These are phyloP conservation scores for Dichomitus squalens DNA, from an alignment of 1,284 basidiomycete genomes.

Conservation along the genomic window DNA sequence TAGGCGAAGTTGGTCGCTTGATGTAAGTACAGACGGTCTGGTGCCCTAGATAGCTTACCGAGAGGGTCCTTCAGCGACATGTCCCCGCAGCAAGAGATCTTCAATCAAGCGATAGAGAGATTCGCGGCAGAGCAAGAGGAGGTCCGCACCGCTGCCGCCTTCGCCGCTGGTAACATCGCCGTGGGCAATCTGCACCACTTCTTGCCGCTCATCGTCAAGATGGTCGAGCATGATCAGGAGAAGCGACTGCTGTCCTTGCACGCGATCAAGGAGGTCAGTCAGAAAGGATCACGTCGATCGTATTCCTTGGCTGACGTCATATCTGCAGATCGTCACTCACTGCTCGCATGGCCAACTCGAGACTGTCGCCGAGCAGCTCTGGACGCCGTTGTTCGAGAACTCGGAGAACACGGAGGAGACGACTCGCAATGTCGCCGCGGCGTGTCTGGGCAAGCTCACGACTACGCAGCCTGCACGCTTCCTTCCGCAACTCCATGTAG, in stretches of 20 bases:
- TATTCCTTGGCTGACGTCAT: neutral
- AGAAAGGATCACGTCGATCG: neutral
- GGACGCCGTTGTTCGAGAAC: slow-evolving; percentile 89
- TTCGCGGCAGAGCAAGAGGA: slow-evolving; percentile 83
- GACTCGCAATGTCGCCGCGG: slow-evolving; percentile 92
- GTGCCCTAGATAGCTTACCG: neutral
- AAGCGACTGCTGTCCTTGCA: slow-evolving; percentile 86
- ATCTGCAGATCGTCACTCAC: slow-evolving; percentile 84
- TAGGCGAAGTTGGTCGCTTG: slow-evolving; percentile 89
- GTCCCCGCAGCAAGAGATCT: slow-evolving; percentile 75
- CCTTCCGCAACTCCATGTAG: slow-evolving; percentile 88
- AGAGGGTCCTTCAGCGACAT: slow-evolving; percentile 64
- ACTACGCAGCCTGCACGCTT: slow-evolving; percentile 88
- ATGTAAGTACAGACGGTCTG: slow-evolving; percentile 53
- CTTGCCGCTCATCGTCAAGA: slow-evolving; percentile 83
- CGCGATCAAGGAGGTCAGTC: slow-evolving; percentile 84
- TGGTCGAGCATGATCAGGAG: slow-evolving; percentile 78
- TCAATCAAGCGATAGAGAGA: slow-evolving; percentile 70
- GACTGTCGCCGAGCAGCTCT: slow-evolving; percentile 83
- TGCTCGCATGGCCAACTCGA: slow-evolving; percentile 84
- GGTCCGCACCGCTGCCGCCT: slow-evolving; percentile 85
- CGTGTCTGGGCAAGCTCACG: slow-evolving; percentile 95
- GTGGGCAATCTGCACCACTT: slow-evolving; percentile 88
- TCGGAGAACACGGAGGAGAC: slow-evolving; percentile 88
- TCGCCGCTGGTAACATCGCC: slow-evolving; percentile 94